These are phyloP conservation scores for Adansonia madagascariensis DNA, from an alignment of 441 rosid genomes.

Conservation along the genomic window DNA sequence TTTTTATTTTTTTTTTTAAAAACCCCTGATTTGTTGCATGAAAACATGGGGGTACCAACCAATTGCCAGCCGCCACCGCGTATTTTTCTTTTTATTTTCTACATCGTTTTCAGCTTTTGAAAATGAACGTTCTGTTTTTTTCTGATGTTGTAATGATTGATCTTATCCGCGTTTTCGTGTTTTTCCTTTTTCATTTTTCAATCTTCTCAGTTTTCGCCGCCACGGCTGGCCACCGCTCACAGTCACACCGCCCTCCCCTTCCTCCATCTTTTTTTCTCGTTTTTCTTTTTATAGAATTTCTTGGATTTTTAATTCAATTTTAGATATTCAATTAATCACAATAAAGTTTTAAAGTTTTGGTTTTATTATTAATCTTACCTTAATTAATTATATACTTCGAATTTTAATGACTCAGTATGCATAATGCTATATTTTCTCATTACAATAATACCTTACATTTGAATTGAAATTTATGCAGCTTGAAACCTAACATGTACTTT, in stretches of 20 bases:
- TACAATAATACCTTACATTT: not conserved
- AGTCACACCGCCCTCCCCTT: not conserved
- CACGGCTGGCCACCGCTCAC: not conserved
- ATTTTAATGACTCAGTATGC: not conserved
- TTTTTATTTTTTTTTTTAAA: not conserved
- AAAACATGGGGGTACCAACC: conserved; percentile 54
- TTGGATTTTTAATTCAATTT: not conserved
- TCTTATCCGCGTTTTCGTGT: conserved; percentile 5
- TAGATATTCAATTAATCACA: not conserved
- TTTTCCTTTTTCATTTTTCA: not conserved
- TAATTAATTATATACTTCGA: not conserved
- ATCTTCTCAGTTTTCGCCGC: too few species aligned
- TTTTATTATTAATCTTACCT: not conserved
- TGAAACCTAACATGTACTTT: not conserved
- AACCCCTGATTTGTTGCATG: conserved; percentile 67
- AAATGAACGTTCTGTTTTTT: conserved; percentile 1
- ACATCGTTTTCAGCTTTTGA: conserved; percentile 32
- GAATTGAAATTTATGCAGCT: not conserved
- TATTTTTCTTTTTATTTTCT: not conserved
- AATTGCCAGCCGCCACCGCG: conserved; percentile 35
- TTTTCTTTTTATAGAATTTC: not conserved
- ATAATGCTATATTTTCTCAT: not conserved
- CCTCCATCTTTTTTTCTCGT: not conserved
- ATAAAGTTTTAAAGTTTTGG: not conserved
- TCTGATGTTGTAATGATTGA: not conserved